These are phyloP conservation scores for Malus hybrid DNA, from an alignment of 331 rosid species.

Conservation along the genomic window DNA sequence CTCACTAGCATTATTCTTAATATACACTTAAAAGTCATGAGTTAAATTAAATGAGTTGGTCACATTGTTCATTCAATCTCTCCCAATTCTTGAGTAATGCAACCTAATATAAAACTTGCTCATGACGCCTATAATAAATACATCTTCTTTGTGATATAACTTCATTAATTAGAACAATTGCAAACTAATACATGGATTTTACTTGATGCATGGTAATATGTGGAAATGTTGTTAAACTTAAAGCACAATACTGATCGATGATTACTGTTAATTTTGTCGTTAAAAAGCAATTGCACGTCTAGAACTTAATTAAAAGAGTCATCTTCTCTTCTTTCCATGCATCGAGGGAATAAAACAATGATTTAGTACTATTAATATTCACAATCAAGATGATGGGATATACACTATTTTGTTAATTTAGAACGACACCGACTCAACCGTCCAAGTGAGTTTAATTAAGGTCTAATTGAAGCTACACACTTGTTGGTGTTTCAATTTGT, in stretches of 20 bases:
- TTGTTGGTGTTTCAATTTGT: neutral
- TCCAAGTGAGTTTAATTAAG: neutral
- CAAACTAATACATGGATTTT: neutral
- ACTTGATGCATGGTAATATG: neutral
- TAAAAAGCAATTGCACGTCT: constrained; percentile 29
- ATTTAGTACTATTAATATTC: neutral
- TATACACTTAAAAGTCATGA: no score
- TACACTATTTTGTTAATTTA: neutral
- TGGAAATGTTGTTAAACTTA: neutral
- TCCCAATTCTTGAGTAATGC: no score
- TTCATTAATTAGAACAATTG: neutral
- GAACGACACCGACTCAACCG: neutral
- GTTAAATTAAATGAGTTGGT: no score
- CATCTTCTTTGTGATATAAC: no score
- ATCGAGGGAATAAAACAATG: constrained; percentile 28
- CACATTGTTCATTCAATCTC: no score
- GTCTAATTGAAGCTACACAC: constrained; percentile 22
- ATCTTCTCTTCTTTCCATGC: constrained; percentile 44
- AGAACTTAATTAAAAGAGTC: constrained; percentile 19
- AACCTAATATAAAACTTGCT: no score
- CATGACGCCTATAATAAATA: no score
- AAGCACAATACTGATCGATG: neutral
- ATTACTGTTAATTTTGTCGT: neutral
- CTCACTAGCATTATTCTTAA: no score
- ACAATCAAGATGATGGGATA: neutral